phyloP scores from a whole-genome alignment of 345 rosid genomes.

The Sisymbrium altissimum region DNA sequence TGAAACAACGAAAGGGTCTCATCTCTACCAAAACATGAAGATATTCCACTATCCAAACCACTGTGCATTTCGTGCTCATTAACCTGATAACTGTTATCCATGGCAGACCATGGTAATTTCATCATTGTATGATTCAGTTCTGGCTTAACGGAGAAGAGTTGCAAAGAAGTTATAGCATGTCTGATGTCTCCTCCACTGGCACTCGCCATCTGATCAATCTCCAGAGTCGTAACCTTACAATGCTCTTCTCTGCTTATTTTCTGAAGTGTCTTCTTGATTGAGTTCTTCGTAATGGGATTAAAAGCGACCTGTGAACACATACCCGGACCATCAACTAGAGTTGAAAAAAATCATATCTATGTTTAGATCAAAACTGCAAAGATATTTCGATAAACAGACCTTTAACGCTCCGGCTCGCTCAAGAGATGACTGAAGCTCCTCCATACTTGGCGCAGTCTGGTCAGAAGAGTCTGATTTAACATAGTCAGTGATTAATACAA shows the following conservation, averaged over 20 bases:
- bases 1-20: slow-evolving; percentile 86
- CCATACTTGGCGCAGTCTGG: slow-evolving; percentile 45
- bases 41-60: slow-evolving; percentile 40
- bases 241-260: slow-evolving; percentile 77
- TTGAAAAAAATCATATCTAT: slow-evolving; percentile 17
- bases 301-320: slow-evolving; percentile 62
- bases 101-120: slow-evolving; percentile 30
- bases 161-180: slow-evolving; percentile 84
- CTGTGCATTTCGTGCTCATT: slow-evolving; percentile 32
- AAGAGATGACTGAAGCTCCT: slow-evolving; percentile 64
- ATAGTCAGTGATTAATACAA: slow-evolving; percentile 59
- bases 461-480: slow-evolving; percentile 58
- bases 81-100: slow-evolving; percentile 25
- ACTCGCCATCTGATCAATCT: slow-evolving; percentile 70
- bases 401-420: slow-evolving; percentile 81
- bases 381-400: slow-evolving; percentile 50
- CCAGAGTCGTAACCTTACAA: slow-evolving; percentile 48
- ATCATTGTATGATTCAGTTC: slow-evolving; percentile 27
- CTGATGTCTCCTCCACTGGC: slow-evolving; percentile 96
- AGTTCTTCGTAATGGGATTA: slow-evolving; percentile 80
- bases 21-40: slow-evolving; percentile 65
- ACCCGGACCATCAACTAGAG: slow-evolving; percentile 21
- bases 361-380: slow-evolving; percentile 6
- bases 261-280: slow-evolving; percentile 66
- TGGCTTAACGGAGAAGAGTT: slow-evolving; percentile 62